Percentiles rank a stretch among this genome's conserved stretches.
Evolutionary conservation across 352 stramenopile species (phyloP).

Genomic region (Lagenidium sp.): DNA sequence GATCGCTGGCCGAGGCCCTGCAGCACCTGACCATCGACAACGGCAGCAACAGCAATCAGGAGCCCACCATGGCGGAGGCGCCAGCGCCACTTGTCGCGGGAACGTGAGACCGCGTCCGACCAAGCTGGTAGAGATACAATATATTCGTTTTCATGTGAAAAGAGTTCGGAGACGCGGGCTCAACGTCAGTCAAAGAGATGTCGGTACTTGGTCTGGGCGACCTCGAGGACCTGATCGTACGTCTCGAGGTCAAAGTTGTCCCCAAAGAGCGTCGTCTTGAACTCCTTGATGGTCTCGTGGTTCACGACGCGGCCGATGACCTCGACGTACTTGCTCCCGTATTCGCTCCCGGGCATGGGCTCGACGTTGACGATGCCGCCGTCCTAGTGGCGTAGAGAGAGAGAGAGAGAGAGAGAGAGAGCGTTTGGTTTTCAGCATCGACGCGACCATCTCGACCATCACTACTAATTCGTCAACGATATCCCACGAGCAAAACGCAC

Average conservation of each 20-base stretch:
- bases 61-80: too few relatives aligned
- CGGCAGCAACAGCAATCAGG: too few relatives aligned
- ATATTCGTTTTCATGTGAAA: too few relatives aligned
- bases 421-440: too few relatives aligned
- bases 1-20: conserved; percentile 28
- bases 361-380: conserved; percentile 73
- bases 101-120: too few relatives aligned
- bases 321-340: conserved; percentile 72
- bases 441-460: too few relatives aligned
- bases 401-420: conserved; percentile 1
- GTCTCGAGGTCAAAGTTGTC: conserved; percentile 75
- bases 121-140: too few relatives aligned
- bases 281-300: conserved; percentile 68
- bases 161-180: background rate
- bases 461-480: too few relatives aligned
- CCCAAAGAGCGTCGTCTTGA: conserved; percentile 79
- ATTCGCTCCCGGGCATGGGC: conserved; percentile 61
- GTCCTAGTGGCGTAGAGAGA: conserved; percentile 28
- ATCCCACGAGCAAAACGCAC: conserved; percentile 20
- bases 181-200: conserved; percentile 50
- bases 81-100: too few relatives aligned
- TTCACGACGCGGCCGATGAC: conserved; percentile 75
- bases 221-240: conserved; percentile 77
- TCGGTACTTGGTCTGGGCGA: conserved; percentile 66
- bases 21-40: conserved; percentile 25